Percentiles rank a stretch among this genome's conserved stretches.
Conservation (phyloP, 2,329 filamentous ascomycete species). For the Dryadomyces quercivorus region DNA sequence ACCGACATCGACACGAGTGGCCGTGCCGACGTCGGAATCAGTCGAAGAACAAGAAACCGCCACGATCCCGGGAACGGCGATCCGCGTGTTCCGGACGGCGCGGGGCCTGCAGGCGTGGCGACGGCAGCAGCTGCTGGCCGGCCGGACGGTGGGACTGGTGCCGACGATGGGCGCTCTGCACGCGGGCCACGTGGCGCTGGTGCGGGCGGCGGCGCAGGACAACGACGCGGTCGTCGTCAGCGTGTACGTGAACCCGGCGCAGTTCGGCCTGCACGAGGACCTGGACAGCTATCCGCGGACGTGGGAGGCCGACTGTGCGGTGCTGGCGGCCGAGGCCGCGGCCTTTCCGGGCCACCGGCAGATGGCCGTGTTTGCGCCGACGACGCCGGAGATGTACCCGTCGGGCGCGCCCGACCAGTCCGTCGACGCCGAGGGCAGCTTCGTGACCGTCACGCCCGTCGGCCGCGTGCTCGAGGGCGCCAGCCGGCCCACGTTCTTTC, state of each 20-base stretch:
- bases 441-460: slow-evolving; percentile 82
- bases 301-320: slow-evolving; percentile 64
- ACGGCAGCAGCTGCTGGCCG: slow-evolving; percentile 48
- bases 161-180: slow-evolving; percentile 99
- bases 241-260: slow-evolving; percentile 92
- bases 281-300: slow-evolving; percentile 81
- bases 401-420: slow-evolving; percentile 61
- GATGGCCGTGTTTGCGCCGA: slow-evolving; percentile 77
- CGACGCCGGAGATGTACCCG: slow-evolving; percentile 77
- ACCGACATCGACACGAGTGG: no score
- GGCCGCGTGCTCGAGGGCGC: slow-evolving; percentile 71
- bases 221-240: slow-evolving; percentile 82
- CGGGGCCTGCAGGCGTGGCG: slow-evolving; percentile 58
- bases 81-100: slow-evolving; percentile 67
- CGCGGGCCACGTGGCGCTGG: slow-evolving; percentile 74
- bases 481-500: slow-evolving; percentile 85
- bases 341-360: slow-evolving; percentile 18
- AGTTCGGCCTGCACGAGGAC: slow-evolving; percentile 86
- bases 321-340: slow-evolving; percentile 48
- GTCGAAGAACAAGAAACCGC: no score
- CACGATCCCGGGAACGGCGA: slow-evolving; percentile 42
- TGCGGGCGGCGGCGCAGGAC: slow-evolving; percentile 70
- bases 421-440: slow-evolving; percentile 67
- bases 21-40: no score
- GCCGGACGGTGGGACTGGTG: slow-evolving; percentile 71